A percentile compares a stretch with the other conserved stretches of the same genome.
Conservation (phyloP, 2,329 filamentous ascomycete species). For the Alternaria atra region DNA sequence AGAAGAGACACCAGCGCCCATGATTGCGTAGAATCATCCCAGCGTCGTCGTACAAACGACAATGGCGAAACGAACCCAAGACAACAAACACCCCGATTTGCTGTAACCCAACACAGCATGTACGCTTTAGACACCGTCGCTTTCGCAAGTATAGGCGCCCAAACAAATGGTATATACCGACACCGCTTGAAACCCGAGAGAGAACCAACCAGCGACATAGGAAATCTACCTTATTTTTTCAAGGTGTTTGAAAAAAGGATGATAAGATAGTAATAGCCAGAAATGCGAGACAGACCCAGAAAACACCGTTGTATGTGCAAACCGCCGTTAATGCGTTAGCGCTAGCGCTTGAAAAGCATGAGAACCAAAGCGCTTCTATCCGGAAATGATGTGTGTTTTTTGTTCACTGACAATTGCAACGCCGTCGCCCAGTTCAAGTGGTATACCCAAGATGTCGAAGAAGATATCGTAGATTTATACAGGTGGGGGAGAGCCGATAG, state of each 20-base stretch:
- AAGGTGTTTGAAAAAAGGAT: conserved; percentile 41
- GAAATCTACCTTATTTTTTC: conserved; percentile 54
- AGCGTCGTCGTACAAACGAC: conserved; percentile 41
- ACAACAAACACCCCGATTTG: neutral
- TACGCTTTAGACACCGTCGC: conserved; percentile 48
- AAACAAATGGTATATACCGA: conserved; percentile 53
- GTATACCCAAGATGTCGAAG: conserved; percentile 53
- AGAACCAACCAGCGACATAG: conserved; percentile 47
- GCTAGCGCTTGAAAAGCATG: conserved; percentile 43
- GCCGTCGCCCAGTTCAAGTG: conserved; percentile 52
- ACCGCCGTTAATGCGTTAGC: conserved; percentile 52
- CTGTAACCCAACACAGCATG: conserved; percentile 32
- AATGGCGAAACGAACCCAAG: conserved; percentile 24
- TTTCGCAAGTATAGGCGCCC: conserved; percentile 50
- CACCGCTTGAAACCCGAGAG: conserved; percentile 41
- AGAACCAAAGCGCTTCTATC: conserved; percentile 52
- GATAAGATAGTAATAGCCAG: conserved; percentile 38
- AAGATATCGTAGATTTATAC: conserved; percentile 56
- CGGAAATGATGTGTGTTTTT: conserved; percentile 47
- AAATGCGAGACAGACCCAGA: conserved; percentile 43
- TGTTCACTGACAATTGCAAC: conserved; percentile 49
- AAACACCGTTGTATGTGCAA: conserved; percentile 51
- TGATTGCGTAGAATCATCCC: conserved; percentile 51
- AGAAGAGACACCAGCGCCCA: conserved; percentile 35
- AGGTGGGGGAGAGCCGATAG: conserved; percentile 48